Evolutionary conservation across 805 yeast genomes (phyloP), one percentile per base, ranked within the genome.

Genomic region (Cyberlindnera suaveolens): DNA sequence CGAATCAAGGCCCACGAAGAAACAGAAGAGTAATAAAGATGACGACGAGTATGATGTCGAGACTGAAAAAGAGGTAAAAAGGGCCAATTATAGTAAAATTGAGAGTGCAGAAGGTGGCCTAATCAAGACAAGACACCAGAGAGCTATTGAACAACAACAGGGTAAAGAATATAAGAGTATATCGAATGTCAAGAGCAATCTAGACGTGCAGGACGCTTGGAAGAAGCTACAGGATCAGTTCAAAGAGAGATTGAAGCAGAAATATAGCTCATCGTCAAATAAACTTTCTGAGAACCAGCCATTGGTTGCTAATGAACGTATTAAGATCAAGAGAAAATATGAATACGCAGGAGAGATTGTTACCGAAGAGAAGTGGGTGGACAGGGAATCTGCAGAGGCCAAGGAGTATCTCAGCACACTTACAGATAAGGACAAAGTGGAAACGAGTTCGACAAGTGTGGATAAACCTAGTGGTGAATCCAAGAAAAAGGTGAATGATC

Each of bases 291-390:
- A 18, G 15, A 18, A 17, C 57, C n/a, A 11, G 10, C 15, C 23
- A 14, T 30, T 30, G 19, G 48, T 19, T 10, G 49, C 53, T 5
- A 44, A 46, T 27, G 80, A 80, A 40, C 73, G 73, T 57, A 75
- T 91, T 43, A 77, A 78, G 52, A 89, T 91, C 44, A 80, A 77
- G 46, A 72, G 93, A 48, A 77, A 81, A 3, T 91, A 86, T 59
- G 84, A 85, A 44, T 91, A 88, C 71, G 98, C 99, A 0, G 97
- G 97, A 6, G 85, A 85, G 53, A 69, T 79, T 3, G 71, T 84
- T 2, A 77, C 83, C 0, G 96, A 90, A 56, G 81, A 82, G 46
- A 88, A 86, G 62, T 69, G 73, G 63, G 97, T 93, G 1, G 83
- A 78, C 38, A 75, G 74, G 7, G 71, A 77, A 37, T 84, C 96